A percentile compares a stretch with the other conserved stretches of the same genome.
Conservation (phyloP, 768 basidiomycete genomes). For the Psilocybe sp. region DNA sequence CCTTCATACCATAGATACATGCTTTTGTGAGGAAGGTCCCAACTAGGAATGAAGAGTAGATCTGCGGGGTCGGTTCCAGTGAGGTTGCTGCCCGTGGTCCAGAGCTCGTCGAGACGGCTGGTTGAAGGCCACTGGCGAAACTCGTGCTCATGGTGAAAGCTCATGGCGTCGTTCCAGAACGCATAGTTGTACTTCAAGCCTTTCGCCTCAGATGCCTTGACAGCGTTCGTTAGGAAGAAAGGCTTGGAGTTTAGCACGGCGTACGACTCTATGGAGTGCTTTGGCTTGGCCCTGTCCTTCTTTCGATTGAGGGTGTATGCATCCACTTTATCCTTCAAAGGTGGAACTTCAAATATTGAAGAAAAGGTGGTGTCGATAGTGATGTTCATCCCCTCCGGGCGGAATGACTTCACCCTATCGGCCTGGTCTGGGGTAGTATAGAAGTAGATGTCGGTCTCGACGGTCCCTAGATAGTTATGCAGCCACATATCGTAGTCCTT, state of each 20-base stretch:
- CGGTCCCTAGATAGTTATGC: conserved; percentile 35
- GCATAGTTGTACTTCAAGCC: conserved; percentile 45
- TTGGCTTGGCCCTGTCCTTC: conserved; percentile 39
- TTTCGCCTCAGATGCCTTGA: conserved; percentile 19
- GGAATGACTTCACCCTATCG: conserved; percentile 25
- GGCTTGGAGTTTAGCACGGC: conserved; percentile 54
- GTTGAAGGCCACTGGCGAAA: conserved; percentile 48
- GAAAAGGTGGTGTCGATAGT: conserved; percentile 45
- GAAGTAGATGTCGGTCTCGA: conserved; percentile 54
- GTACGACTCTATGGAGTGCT: conserved; percentile 46
- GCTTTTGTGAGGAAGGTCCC: conserved; percentile 28
- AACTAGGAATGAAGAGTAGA: conserved; percentile 47
- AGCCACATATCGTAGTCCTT: conserved; percentile 46
- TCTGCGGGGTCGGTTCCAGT: conserved; percentile 33
- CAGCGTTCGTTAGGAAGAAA: conserved; percentile 45
- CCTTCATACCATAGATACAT: conserved; percentile 39
- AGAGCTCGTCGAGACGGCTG: conserved; percentile 37
- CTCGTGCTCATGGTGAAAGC: conserved; percentile 41
- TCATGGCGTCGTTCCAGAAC: conserved; percentile 57
- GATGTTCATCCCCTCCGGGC: conserved; percentile 29
- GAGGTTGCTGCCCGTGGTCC: conserved; percentile 30
- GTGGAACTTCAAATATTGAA: conserved; percentile 47
- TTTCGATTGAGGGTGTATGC: conserved; percentile 40
- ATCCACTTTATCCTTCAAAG: conserved; percentile 30
- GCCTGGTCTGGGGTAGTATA: conserved; percentile 44